Percentiles rank a stretch among this genome's conserved stretches.
These are phyloP conservation scores for Termitomyces sp. DNA, from an alignment of 768 basidiomycete genomes.

Conservation along the genomic window DNA sequence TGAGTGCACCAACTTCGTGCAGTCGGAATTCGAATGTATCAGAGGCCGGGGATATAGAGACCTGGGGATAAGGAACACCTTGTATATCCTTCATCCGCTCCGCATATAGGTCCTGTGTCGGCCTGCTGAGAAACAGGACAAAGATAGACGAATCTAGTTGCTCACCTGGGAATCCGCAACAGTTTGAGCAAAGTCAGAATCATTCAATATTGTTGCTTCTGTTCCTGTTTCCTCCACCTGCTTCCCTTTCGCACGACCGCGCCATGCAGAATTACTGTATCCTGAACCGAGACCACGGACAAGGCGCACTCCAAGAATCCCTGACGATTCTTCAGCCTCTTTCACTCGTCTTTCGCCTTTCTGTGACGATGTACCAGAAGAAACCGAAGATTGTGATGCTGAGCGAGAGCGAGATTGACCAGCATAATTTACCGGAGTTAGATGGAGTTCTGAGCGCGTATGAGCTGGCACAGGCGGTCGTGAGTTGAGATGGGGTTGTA, in stretches of 20 bases:
- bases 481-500: constrained; percentile 5
- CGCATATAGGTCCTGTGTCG: neutral
- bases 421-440: constrained; percentile 14
- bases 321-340: constrained; percentile 3
- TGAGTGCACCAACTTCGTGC: constrained; percentile 10
- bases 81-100: neutral
- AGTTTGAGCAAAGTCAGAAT: neutral
- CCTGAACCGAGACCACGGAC: constrained; percentile 7
- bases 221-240: neutral
- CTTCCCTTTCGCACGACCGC: constrained; percentile 16
- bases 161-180: neutral
- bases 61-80: neutral
- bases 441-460: constrained; percentile 9
- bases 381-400: constrained; percentile 5
- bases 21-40: constrained; percentile 9
- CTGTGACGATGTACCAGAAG: constrained; percentile 7
- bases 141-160: neutral
- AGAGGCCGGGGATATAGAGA: constrained; percentile 7
- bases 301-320: constrained; percentile 20
- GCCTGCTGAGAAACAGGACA: neutral
- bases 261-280: neutral
- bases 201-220: neutral
- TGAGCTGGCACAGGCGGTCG: neutral
- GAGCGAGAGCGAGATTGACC: constrained; percentile 11
- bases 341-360: neutral